Evolutionary conservation across 345 rosid genomes (phyloP), one percentile per base, ranked within the genome.

Genomic region (Populus tremula): DNA sequence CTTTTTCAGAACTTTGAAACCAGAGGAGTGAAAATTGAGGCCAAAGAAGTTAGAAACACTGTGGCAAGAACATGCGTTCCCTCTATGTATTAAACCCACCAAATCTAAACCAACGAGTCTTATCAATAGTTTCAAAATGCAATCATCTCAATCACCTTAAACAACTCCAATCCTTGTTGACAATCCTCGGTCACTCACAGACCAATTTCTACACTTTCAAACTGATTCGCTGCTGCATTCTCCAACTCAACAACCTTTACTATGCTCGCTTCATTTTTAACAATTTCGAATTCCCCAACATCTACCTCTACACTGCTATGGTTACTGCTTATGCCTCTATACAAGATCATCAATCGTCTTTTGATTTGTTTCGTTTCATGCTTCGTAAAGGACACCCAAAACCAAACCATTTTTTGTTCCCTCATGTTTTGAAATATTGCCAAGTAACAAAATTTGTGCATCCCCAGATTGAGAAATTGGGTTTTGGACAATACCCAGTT

Each of bases 351-450:
- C 63, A 71, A 21, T 84, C 87, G 2, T 89, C 92, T 35, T 86
- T 93, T 69, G 71, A 81, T 35, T 81, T 91, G 65, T 93, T 78
- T 82, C 87, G 92, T 35, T 77, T 72, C 62, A 93, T 93, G 98
- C 63, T 88, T 31, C 87, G 87, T 56, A 82, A 79, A 7, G 83
- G 84, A 16, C 50, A 39, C 31, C 87, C 98, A 5, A 80, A 79
- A 13, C 96, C 98, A 75, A 89, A 91, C 84, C 89, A 91, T 1
- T 93, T 91, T 56, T 85, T 91, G 69, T 93, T 87, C 81, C 96
- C 96, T 18, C 94, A 87, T 76, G 94, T 90, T 67, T 82, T 91
- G 72, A 93, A 90, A 69, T 84, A 91, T 0, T 85, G 87, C n/a
- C 43, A 74, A n/a, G 86, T 82, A 2, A 86, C 91, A 11, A 83